Evolutionary conservation across 148 eudicot species (phyloP), one percentile per base, ranked within the genome.

Genomic region (Chenopodium album): DNA sequence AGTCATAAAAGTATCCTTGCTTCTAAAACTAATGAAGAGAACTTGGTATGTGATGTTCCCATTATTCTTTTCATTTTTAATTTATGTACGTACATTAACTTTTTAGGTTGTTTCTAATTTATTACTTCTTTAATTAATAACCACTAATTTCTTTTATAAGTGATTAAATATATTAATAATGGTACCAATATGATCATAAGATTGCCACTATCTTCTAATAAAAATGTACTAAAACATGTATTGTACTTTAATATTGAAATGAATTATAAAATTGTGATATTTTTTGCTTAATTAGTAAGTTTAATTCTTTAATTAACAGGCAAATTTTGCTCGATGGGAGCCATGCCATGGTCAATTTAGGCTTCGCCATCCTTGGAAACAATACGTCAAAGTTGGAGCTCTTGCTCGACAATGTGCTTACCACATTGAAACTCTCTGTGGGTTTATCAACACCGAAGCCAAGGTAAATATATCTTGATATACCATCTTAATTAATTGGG

Each of bases 1-100:
- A 75, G 76, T 76, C 82, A 82, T 9, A 82, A 83, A 73, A 86
- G 81, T 86, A 72, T 83, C 46, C 85, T 85, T 63, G 32, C 77
- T 34, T 78, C 87, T 41, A 85, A 82, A 76, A 62, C 22, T 17
- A 79, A 46, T 52, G 88, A 86, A 77, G 88, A 83, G 37, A 86
- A 26, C 34, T 79, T 86, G 84, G 88, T 86, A 72, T 28, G 76
- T 48, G 29, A 44, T 10, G 12, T 60, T 44, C 64, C 10, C 50
- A 3, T 17, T 56, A 70, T 71, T 64, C 7, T 41, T 54, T 37
- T 13, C 2, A 16, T 20, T 31, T 67, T 71, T 37, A 41, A 41
- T 41, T 41, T 41, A 41, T 41, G 44, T 4, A 7, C 3, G n/a
- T 28, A 6, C 14, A 47, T 12, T 67, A 0, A 37, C 20, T 50